phyloP scores from a whole-genome alignment of 2,329 filamentous ascomycete species.

The Aureobasidium pullulans region DNA sequence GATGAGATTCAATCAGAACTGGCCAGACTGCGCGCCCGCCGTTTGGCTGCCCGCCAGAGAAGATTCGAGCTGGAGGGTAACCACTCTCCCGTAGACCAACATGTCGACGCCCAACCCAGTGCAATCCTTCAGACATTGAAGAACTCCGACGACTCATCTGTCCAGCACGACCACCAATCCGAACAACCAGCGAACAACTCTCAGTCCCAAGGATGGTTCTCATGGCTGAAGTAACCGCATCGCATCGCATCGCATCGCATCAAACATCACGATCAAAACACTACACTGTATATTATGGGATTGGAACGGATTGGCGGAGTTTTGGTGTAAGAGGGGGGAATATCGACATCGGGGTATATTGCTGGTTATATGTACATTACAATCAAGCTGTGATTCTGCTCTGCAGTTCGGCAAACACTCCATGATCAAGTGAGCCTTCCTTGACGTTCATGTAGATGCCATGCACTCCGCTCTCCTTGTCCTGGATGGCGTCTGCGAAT shows the following conservation, averaged over 20 bases:
- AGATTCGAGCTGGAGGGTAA: slow-evolving; percentile 35
- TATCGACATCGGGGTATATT: slow-evolving; percentile 16
- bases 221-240: slow-evolving; percentile 13
- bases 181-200: background rate
- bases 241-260: background rate
- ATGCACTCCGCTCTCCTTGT: slow-evolving; percentile 62
- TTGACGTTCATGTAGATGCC: slow-evolving; percentile 67
- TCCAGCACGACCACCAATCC: background rate
- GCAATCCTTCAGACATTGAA: slow-evolving; percentile 7
- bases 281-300: slow-evolving; percentile 5
- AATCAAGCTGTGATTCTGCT: slow-evolving; percentile 26
- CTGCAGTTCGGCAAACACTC: slow-evolving; percentile 32
- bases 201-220: slow-evolving; percentile 15
- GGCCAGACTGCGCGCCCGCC: slow-evolving; percentile 55
- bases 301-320: background rate
- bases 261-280: background rate
- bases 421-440: slow-evolving; percentile 31
- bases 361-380: slow-evolving; percentile 17
- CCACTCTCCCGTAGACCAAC: background rate
- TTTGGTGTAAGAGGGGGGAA: background rate
- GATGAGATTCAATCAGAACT: slow-evolving; percentile 82
- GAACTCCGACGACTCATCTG: background rate
- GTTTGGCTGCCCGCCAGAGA: slow-evolving; percentile 40
- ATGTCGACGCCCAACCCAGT: background rate
- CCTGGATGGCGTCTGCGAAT: slow-evolving; percentile 54